Evolutionary conservation across 2,329 filamentous ascomycete species (phyloP), one percentile per base, ranked within the genome.

Genomic region (Ophiocordyceps camponoti-floridani): DNA sequence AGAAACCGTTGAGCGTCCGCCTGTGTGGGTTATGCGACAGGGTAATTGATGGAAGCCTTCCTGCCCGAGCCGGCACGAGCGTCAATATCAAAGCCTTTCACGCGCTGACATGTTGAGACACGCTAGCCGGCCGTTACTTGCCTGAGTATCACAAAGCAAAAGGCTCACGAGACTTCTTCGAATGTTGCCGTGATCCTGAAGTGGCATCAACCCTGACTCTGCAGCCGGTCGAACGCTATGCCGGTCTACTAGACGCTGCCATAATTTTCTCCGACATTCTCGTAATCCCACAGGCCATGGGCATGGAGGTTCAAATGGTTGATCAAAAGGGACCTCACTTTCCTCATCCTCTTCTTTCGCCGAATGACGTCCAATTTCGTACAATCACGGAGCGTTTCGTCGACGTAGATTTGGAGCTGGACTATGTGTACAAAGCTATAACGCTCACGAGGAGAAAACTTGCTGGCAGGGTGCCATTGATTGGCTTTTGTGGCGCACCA

Each of bases 181-280:
- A 87, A 66, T 95, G 89, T 74, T 98, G 91, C 63, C 87, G 91
- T 45, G 77, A 80, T 56, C 86, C 91, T 46, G 87, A 96, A 62
- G 80, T 96, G 50, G 86, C 91, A 43, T 95, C 87, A 30, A 93
- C 84, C 37, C 69, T 98, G 54, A 98, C 91, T 6, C 75, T 98
- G 27, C 91, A 98, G 64, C 91, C 91, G 44, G 80, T 98, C 56
- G 87, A 95, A 54, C 86, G 91, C 44, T 98, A 80, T 59, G 80
- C 74, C 40, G 88, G 87, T 40, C 79, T 98, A 49, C 77, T 98
- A 54, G 91, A 98, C 62, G 89, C 87, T 27, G 88, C 91, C 48
- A 98, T 98, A 57, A 98, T 98, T 62, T 98, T 98, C 72, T 94
- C 86, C 46, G 91, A 98, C 60, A 98, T 98, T 52, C 77, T 98